These are phyloP conservation scores for Plectranthus barbatus DNA, from an alignment of 257 asterid species.

Conservation along the genomic window DNA sequence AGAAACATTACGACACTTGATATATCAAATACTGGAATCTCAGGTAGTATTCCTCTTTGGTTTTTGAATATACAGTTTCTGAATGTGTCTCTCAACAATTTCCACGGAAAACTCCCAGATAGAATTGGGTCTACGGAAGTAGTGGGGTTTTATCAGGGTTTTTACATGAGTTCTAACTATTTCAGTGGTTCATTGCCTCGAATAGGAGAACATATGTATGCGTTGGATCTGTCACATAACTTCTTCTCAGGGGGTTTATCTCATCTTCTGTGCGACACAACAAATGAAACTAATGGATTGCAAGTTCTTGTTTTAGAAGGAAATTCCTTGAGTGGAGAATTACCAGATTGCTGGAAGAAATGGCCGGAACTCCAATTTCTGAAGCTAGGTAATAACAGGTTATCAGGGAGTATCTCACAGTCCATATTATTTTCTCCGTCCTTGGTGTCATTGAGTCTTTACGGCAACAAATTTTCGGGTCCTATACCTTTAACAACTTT, in stretches of 20 bases:
- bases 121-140: too few relatives aligned
- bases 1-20: background rate
- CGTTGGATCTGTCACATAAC: slow-evolving; percentile 27
- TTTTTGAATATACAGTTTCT: too few relatives aligned
- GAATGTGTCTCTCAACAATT: background rate
- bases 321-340: slow-evolving; percentile 14
- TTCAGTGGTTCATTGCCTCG: slow-evolving; percentile 28
- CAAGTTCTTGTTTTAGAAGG: slow-evolving; percentile 16
- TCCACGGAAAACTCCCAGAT: background rate
- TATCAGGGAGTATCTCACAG: slow-evolving; percentile 22
- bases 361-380: background rate
- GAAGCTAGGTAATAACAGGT: slow-evolving; percentile 17
- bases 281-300: slow-evolving; percentile 4
- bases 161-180: slow-evolving; percentile 18
- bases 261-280: too few relatives aligned
- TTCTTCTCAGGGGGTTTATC: slow-evolving; percentile 10
- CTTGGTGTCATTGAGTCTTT: slow-evolving; percentile 14
- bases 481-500: slow-evolving; percentile 16
- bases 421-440: slow-evolving; percentile 13
- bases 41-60: background rate
- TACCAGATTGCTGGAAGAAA: slow-evolving; percentile 29
- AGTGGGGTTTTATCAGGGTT: background rate
- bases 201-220: background rate
- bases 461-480: slow-evolving; percentile 18
- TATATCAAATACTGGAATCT: background rate